Conservation (phyloP, 805 yeast species). For the Candida oleophila region DNA sequence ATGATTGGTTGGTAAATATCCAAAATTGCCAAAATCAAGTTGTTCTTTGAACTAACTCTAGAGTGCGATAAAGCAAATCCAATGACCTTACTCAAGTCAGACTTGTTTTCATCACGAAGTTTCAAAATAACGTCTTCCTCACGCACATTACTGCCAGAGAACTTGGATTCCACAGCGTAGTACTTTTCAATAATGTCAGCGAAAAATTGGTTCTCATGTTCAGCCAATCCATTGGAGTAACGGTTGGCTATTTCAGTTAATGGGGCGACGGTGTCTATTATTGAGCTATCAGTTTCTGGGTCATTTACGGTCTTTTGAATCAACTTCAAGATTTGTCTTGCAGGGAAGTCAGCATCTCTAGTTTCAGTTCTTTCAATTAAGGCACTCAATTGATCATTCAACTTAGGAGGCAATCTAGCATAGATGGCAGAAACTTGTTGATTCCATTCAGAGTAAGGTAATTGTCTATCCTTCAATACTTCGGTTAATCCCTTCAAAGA, state of each 20-base stretch:
- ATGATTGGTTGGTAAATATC: slow-evolving; percentile 77
- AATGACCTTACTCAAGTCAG: slow-evolving; percentile 72
- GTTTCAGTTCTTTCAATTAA: slow-evolving; percentile 63
- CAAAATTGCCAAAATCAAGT: slow-evolving; percentile 80
- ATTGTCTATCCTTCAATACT: slow-evolving; percentile 71
- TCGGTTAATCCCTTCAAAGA: slow-evolving; percentile 73
- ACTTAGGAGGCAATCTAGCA: slow-evolving; percentile 77
- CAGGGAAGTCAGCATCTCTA: slow-evolving; percentile 87
- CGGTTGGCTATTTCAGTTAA: slow-evolving; percentile 66
- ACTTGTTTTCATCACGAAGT: slow-evolving; percentile 84
- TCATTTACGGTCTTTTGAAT: slow-evolving; percentile 60
- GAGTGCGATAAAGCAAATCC: slow-evolving; percentile 81
- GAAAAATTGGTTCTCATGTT: slow-evolving; percentile 80
- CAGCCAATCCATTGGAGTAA: slow-evolving; percentile 72
- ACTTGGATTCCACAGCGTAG: slow-evolving; percentile 72
- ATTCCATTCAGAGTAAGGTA: slow-evolving; percentile 94
- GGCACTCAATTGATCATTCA: slow-evolving; percentile 65
- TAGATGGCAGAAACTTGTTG: slow-evolving; percentile 86
- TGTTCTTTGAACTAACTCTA: slow-evolving; percentile 90
- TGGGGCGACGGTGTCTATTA: slow-evolving; percentile 66
- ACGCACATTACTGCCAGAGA: slow-evolving; percentile 71
- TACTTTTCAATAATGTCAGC: slow-evolving; percentile 70
- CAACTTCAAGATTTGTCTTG: slow-evolving; percentile 74
- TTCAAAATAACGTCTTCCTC: slow-evolving; percentile 87
- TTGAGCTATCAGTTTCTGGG: slow-evolving; percentile 48